Conservation (phyloP, 2,329 filamentous ascomycete species). For the Teratosphaeria nubilosa region DNA sequence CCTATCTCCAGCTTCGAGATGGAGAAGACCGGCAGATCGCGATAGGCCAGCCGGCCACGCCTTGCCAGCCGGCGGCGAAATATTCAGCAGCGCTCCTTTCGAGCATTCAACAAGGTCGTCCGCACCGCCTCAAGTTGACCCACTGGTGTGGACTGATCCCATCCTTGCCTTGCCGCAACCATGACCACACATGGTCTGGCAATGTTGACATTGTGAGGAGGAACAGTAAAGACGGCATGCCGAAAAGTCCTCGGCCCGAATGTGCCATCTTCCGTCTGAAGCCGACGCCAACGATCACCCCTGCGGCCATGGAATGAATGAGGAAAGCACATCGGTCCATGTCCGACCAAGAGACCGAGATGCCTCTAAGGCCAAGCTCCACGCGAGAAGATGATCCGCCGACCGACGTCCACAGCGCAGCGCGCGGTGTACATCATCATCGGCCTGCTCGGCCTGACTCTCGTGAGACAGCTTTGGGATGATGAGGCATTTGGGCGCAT, state of each 20-base stretch:
- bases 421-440: slow-evolving; percentile 2
- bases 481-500: background rate
- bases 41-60: background rate
- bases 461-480: slow-evolving; percentile 4
- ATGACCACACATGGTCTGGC: too few species aligned
- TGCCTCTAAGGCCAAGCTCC: background rate
- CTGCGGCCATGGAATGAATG: background rate
- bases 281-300: too few species aligned
- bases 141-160: too few species aligned
- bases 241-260: too few species aligned
- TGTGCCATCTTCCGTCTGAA: too few species aligned
- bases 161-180: too few species aligned
- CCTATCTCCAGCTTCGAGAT: background rate
- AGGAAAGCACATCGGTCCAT: background rate
- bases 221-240: too few species aligned
- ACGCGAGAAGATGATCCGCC: background rate
- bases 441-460: slow-evolving; percentile 4
- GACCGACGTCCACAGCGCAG: slow-evolving; percentile 3
- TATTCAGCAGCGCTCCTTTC: background rate
- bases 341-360: background rate
- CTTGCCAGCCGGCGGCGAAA: background rate
- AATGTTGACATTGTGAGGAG: too few species aligned
- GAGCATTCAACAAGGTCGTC: too few species aligned
- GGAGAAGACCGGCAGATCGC: background rate
- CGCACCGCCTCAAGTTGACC: too few species aligned